These are phyloP conservation scores for Pilasporangium apinafurcum DNA, from an alignment of 352 stramenopile genomes.

Conservation along the genomic window DNA sequence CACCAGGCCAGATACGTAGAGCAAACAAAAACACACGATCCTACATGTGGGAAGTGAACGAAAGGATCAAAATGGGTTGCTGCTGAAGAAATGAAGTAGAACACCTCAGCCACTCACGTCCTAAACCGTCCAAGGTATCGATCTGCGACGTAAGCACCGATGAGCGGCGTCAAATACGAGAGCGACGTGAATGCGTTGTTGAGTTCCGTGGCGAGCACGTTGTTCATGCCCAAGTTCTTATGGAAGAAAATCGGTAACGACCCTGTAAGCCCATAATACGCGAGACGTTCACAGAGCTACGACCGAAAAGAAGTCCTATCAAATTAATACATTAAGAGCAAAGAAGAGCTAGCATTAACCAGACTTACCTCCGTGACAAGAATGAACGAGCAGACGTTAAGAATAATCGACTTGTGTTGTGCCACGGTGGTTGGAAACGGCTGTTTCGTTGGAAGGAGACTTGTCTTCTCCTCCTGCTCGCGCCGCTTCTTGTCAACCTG, in stretches of 20 bases:
- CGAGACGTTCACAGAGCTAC: conserved; percentile 77
- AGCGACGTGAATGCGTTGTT: conserved; percentile 83
- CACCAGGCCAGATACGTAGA: conserved; percentile 67
- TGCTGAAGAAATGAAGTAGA: too few relatives aligned
- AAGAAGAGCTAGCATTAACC: not conserved
- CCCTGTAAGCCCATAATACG: conserved; percentile 77
- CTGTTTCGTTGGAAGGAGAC: conserved; percentile 15
- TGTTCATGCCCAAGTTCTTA: conserved; percentile 73
- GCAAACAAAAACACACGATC: conserved; percentile 66
- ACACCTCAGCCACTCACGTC: conserved; percentile 31
- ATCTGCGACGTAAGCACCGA: conserved; percentile 80
- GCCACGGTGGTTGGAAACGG: not conserved
- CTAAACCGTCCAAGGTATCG: conserved; percentile 69
- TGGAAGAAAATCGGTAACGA: conserved; percentile 87
- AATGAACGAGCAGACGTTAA: conserved; percentile 85
- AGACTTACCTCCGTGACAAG: conserved; percentile 66
- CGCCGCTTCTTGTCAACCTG: too few relatives aligned
- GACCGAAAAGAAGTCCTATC: not conserved
- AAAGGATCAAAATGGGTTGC: too few relatives aligned
- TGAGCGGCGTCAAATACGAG: conserved; percentile 78
- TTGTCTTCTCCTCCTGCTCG: conserved; percentile 7
- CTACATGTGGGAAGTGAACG: too few relatives aligned
- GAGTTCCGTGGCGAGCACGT: conserved; percentile 78
- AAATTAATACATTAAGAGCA: not conserved
- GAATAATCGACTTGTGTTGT: conserved; percentile 66